Evolutionary conservation across 257 asterid genomes (phyloP).

Genomic region (Solanum piurae): DNA sequence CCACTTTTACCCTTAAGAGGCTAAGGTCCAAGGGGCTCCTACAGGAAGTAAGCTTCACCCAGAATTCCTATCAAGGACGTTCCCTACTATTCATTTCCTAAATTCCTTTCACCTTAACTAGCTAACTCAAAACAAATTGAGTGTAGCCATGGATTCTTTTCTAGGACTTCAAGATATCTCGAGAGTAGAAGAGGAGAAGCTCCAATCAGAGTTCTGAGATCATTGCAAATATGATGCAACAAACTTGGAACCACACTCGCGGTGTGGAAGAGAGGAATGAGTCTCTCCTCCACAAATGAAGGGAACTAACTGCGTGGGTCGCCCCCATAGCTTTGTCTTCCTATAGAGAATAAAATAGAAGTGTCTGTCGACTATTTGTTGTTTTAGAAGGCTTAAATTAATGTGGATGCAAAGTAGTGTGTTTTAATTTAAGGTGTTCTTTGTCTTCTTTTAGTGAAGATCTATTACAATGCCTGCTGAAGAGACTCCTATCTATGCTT

Average conservation of each 20-base stretch:
- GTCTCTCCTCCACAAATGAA: neutral
- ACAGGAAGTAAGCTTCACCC: neutral
- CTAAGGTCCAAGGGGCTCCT: neutral
- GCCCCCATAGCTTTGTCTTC: neutral
- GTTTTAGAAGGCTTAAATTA: neutral
- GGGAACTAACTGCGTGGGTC: neutral
- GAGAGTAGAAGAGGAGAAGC: neutral
- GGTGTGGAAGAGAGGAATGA: neutral
- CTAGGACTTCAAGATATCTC: neutral
- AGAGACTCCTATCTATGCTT: neutral
- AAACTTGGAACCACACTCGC: neutral
- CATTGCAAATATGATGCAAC: neutral
- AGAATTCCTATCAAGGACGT: neutral
- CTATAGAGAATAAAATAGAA: neutral
- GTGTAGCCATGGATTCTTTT: neutral
- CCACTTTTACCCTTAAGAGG: neutral
- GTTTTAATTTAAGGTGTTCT: neutral
- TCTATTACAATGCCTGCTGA: neutral
- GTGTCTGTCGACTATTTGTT: neutral
- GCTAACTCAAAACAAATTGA: neutral
- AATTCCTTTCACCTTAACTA: neutral
- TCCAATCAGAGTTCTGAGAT: neutral
- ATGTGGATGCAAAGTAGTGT: neutral
- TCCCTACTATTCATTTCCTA: neutral
- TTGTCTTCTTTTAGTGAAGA: neutral